Conservation (phyloP, 495 filamentous ascomycete genomes). For the Pyrenula massariospora region DNA sequence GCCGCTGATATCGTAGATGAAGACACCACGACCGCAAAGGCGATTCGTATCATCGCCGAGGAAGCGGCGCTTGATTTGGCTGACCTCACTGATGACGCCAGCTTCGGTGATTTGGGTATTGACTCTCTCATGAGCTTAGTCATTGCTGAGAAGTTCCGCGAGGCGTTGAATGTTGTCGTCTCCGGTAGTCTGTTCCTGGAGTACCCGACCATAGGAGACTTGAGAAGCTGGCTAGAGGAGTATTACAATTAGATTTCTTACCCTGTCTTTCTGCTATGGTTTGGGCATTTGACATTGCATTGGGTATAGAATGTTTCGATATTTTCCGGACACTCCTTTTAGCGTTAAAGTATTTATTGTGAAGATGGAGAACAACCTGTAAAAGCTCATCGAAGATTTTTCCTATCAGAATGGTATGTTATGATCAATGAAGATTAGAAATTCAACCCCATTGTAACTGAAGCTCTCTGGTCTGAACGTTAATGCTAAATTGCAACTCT, state of each 20-base stretch:
- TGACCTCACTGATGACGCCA: constrained; percentile 20
- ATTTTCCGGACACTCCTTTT: no score
- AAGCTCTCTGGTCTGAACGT: no score
- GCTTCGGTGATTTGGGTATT: constrained; percentile 25
- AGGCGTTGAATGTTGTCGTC: constrained; percentile 22
- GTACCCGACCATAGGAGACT: constrained; percentile 26
- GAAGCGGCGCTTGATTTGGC: constrained; percentile 20
- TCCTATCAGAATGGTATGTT: no score
- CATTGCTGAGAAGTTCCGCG: constrained; percentile 14
- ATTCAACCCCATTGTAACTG: no score
- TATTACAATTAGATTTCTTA: background rate
- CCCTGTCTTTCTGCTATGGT: no score
- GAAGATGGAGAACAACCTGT: no score
- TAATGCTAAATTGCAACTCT: no score
- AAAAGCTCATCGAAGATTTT: no score
- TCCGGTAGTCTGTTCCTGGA: constrained; percentile 25
- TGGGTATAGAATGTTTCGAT: no score
- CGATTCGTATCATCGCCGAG: constrained; percentile 6
- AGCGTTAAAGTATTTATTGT: no score
- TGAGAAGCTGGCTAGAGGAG: constrained; percentile 14
- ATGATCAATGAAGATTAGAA: no score
- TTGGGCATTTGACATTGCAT: no score
- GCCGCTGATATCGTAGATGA: background rate
- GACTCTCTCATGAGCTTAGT: constrained; percentile 22
- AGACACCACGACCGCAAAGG: background rate